Evolutionary conservation across 768 basidiomycete species (phyloP).

Genomic region (Phanerochaete carnosa): DNA sequence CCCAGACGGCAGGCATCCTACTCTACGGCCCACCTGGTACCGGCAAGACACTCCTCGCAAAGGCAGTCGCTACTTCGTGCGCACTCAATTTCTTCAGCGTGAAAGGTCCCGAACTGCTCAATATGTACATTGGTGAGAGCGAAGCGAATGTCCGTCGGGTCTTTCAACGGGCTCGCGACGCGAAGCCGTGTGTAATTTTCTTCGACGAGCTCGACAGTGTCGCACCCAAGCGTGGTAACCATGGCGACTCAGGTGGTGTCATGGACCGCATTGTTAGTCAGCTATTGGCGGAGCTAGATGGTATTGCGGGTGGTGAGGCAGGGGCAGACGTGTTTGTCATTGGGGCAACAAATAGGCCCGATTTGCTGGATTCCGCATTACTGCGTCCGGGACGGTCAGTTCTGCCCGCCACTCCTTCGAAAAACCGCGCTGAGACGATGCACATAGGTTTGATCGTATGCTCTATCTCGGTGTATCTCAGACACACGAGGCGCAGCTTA

Average conservation of each 20-base stretch:
- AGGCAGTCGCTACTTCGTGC: conserved; percentile 94
- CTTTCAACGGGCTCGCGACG: conserved; percentile 89
- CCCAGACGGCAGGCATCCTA: conserved; percentile 59
- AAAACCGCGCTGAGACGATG: background rate
- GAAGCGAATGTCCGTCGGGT: conserved; percentile 95
- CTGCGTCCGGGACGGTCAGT: conserved; percentile 81
- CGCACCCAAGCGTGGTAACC: conserved; percentile 91
- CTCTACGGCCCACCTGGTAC: conserved; percentile 96
- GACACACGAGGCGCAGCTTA: conserved; percentile 78
- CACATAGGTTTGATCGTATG: conserved; percentile 87
- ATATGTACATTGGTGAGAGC: conserved; percentile 98
- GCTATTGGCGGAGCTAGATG: conserved; percentile 90
- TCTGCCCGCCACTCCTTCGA: background rate
- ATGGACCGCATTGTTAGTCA: conserved; percentile 99
- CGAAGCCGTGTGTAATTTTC: conserved; percentile 92
- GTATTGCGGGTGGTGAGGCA: conserved; percentile 65
- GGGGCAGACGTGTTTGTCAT: conserved; percentile 85
- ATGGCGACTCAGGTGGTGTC: conserved; percentile 95
- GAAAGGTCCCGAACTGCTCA: conserved; percentile 92
- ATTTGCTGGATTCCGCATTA: conserved; percentile 85
- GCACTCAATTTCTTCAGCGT: conserved; percentile 96
- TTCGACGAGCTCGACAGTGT: conserved; percentile 96
- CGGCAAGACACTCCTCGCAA: conserved; percentile 92
- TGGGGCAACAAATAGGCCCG: conserved; percentile 93
- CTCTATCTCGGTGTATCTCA: conserved; percentile 92